Evolutionary conservation across 1,284 basidiomycete genomes (phyloP).

Genomic region (Moesziomyces parantarcticus): DNA sequence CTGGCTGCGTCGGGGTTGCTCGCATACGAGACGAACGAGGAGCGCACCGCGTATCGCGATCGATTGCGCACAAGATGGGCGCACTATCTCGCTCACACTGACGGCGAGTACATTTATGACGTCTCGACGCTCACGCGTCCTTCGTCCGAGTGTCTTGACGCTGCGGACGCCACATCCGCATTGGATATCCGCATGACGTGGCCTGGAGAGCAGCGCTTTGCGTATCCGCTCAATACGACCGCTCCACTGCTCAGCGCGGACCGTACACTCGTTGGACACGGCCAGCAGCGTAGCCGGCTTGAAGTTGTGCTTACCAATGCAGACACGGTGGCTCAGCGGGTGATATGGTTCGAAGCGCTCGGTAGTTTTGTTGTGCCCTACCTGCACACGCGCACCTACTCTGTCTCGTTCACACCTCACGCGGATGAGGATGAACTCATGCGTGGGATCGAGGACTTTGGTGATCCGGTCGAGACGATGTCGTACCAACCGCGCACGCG

Average conservation of each 20-base stretch:
- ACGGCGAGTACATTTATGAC: constrained; percentile 39
- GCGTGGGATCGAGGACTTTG: constrained; percentile 44
- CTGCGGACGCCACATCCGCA: not conserved
- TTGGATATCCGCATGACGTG: constrained; percentile 66
- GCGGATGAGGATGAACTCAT: constrained; percentile 33
- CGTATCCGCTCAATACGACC: constrained; percentile 47
- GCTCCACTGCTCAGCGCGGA: constrained; percentile 73
- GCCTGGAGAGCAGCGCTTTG: constrained; percentile 69
- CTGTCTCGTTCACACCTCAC: constrained; percentile 24
- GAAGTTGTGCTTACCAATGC: constrained; percentile 79
- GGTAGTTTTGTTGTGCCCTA: constrained; percentile 92
- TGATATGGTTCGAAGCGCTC: constrained; percentile 87
- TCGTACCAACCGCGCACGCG: constrained; percentile 36
- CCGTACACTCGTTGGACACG: constrained; percentile 79
- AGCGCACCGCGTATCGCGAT: constrained; percentile 25
- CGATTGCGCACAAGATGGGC: constrained; percentile 21
- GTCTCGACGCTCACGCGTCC: not conserved
- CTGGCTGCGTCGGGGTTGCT: constrained; percentile 25
- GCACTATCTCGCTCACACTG: constrained; percentile 10
- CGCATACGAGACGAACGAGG: constrained; percentile 22
- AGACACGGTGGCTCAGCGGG: constrained; percentile 70
- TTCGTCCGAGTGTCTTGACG: too few relatives aligned
- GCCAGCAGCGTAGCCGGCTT: constrained; percentile 81
- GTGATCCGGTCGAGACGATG: constrained; percentile 36
- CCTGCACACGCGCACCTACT: constrained; percentile 79